Conservation (phyloP, 305 asterid species). For the Rubia balearica region DNA sequence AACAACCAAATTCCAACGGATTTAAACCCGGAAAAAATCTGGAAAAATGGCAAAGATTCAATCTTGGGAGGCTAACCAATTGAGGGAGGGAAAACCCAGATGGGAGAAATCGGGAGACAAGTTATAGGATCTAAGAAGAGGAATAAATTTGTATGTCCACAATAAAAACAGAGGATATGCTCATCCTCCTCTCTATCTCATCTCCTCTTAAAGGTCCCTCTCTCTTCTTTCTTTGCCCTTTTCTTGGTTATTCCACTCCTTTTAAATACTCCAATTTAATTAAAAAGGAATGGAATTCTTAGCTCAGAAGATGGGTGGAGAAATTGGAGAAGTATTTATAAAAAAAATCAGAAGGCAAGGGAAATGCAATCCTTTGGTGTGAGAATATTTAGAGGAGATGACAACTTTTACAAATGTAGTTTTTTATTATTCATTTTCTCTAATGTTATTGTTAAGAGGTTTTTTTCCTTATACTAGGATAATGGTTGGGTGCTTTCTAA, state of each 20-base stretch:
- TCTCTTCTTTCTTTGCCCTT: conserved; percentile 32
- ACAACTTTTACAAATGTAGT: conserved; percentile 2
- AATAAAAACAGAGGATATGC: conserved; percentile 51
- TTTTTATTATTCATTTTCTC: too few relatives aligned
- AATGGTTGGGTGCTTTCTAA: not conserved
- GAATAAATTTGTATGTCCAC: conserved; percentile 30
- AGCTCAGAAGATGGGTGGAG: conserved; percentile 10
- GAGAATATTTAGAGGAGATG: conserved; percentile 38
- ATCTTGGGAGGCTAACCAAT: conserved; percentile 24
- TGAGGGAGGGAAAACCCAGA: conserved; percentile 16
- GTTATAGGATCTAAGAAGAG: conserved; percentile 52
- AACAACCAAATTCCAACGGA: not conserved
- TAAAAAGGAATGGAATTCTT: conserved; percentile 20
- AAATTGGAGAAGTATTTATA: conserved; percentile 6
- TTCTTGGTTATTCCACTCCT: conserved; percentile 52
- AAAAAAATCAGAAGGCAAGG: conserved; percentile 8
- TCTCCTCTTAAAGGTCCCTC: conserved; percentile 36
- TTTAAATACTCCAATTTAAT: conserved; percentile 30
- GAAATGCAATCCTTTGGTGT: conserved; percentile 38
- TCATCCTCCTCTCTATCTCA: conserved; percentile 43
- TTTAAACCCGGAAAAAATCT: not conserved
- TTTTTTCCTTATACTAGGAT: too few relatives aligned
- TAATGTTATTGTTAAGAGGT: too few relatives aligned
- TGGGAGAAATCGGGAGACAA: conserved; percentile 27
- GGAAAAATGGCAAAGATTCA: not conserved